phyloP scores from a whole-genome alignment of 2,329 filamentous ascomycete genomes.

The Pleoardoris graminearum region DNA sequence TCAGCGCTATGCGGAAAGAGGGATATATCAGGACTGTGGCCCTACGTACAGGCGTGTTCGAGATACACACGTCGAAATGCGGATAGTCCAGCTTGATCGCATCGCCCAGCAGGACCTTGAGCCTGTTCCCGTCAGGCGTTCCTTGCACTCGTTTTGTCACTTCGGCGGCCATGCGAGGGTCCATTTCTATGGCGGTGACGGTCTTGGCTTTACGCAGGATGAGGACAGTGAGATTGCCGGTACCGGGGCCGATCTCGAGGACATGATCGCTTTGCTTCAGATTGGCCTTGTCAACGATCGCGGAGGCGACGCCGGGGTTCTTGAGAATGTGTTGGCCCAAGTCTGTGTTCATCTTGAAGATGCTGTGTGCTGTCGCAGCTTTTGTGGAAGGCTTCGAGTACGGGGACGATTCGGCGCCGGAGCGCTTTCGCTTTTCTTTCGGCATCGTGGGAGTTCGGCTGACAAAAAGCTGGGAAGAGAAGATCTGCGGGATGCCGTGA shows the following conservation, averaged over 20 bases:
- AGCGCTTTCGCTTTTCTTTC: slow-evolving; percentile 48
- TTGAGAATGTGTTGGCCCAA: slow-evolving; percentile 91
- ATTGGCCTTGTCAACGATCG: slow-evolving; percentile 82
- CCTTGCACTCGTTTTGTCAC: slow-evolving; percentile 92
- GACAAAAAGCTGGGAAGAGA: no score
- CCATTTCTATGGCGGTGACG: slow-evolving; percentile 84
- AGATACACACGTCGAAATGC: slow-evolving; percentile 79
- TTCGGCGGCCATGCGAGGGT: slow-evolving; percentile 95
- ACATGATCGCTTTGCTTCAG: slow-evolving; percentile 87
- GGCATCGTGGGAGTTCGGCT: slow-evolving; percentile 48
- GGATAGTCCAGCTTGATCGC: slow-evolving; percentile 83
- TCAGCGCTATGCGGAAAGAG: no score
- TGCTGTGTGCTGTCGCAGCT: slow-evolving; percentile 67
- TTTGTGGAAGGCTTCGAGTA: slow-evolving; percentile 53
- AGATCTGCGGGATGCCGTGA: background rate
- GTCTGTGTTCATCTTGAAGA: slow-evolving; percentile 97
- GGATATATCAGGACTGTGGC: no score
- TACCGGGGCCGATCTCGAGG: slow-evolving; percentile 89
- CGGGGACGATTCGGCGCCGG: slow-evolving; percentile 45
- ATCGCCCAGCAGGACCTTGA: slow-evolving; percentile 89
- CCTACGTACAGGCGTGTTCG: slow-evolving; percentile 77
- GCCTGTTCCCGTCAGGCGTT: slow-evolving; percentile 72
- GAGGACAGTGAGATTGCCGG: slow-evolving; percentile 83
- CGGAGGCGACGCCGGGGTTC: slow-evolving; percentile 81
- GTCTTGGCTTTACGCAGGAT: slow-evolving; percentile 88